phyloP scores from a whole-genome alignment of 306 rosid genomes.

The Castanea sativa region DNA sequence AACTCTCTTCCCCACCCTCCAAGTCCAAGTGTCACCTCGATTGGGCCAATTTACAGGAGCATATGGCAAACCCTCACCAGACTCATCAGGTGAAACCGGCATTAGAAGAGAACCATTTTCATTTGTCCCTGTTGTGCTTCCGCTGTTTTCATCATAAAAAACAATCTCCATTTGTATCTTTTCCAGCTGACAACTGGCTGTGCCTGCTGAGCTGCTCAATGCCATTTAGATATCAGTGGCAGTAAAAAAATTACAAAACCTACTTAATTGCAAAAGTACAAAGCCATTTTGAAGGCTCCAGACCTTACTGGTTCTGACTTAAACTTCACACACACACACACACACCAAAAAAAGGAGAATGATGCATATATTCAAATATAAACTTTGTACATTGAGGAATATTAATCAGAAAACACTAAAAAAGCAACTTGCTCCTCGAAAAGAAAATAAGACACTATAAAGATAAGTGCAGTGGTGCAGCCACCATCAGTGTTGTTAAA shows the following conservation, averaged over 20 bases:
- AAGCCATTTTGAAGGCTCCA: background rate
- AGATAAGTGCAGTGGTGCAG: background rate
- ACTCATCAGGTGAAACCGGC: constrained; percentile 34
- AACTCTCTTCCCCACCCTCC: constrained; percentile 76
- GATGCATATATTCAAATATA: background rate
- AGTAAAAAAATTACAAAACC: background rate
- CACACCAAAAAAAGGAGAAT: background rate
- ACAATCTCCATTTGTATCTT: constrained; percentile 39
- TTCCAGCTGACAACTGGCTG: background rate
- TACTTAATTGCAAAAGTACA: background rate
- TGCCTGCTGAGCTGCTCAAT: background rate
- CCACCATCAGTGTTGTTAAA: no score
- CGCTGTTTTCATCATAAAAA: constrained; percentile 23
- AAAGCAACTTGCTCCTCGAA: background rate
- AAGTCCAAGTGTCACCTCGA: constrained; percentile 71
- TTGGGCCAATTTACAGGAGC: constrained; percentile 90
- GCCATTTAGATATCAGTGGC: background rate
- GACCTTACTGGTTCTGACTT: background rate
- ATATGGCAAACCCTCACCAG: constrained; percentile 79
- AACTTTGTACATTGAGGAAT: background rate
- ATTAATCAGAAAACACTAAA: background rate
- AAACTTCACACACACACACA: background rate
- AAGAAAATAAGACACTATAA: background rate
- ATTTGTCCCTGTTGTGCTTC: constrained; percentile 2
- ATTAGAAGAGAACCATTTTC: constrained; percentile 7